These are phyloP conservation scores for Eucalyptus pauciflora DNA, from an alignment of 345 rosid genomes.

Conservation along the genomic window DNA sequence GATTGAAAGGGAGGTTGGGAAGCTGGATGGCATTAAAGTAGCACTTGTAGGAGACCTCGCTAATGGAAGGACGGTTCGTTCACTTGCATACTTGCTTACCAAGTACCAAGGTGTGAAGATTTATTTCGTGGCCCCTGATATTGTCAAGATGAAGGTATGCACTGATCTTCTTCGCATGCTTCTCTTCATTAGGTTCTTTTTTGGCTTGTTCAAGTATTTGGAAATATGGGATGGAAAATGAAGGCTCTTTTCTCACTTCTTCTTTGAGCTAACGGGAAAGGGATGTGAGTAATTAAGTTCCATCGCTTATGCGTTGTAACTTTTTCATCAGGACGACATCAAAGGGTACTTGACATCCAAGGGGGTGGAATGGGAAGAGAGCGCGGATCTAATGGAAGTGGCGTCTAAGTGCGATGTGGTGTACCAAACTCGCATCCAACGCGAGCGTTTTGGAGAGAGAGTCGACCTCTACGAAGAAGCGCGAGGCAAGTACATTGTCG, in stretches of 20 bases:
- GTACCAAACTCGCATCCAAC: conserved; percentile 88
- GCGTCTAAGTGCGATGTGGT: conserved; percentile 82
- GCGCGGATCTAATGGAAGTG: conserved; percentile 67
- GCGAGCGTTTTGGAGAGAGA: conserved; percentile 88
- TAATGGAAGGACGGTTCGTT: conserved; percentile 89
- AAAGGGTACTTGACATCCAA: conserved; percentile 64
- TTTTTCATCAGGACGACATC: conserved; percentile 69
- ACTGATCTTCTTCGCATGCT: not conserved
- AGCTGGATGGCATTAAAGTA: conserved; percentile 77
- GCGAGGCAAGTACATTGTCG: conserved; percentile 82
- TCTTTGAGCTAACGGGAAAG: not conserved
- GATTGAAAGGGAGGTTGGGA: conserved; percentile 78
- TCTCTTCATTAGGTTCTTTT: not conserved
- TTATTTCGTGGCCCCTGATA: conserved; percentile 78
- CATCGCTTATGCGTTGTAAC: too few relatives aligned
- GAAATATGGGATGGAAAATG: not conserved
- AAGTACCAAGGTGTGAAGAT: conserved; percentile 75
- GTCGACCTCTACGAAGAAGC: conserved; percentile 84
- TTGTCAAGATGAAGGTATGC: conserved; percentile 93
- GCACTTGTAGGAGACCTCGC: conserved; percentile 98
- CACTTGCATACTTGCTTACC: conserved; percentile 88
- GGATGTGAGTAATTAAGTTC: not conserved
- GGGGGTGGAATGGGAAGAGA: conserved; percentile 89
- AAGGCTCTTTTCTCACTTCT: not conserved
- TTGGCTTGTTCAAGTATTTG: not conserved